phyloP scores from a whole-genome alignment of 2,329 filamentous ascomycete genomes.

The Aureobasidium namibiae region DNA sequence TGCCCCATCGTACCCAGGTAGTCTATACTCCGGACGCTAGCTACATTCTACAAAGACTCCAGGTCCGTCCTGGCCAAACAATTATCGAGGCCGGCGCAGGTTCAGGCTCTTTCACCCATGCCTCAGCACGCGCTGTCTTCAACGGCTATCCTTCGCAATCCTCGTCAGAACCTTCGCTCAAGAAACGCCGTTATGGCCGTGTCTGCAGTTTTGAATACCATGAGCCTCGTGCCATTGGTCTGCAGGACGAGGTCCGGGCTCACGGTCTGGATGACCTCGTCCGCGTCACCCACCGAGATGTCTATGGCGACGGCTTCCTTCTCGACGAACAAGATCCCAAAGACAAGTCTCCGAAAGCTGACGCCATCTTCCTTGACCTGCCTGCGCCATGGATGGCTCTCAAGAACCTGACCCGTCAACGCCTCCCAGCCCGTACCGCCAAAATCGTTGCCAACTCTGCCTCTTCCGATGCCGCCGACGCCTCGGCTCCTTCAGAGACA shows the following conservation, averaged over 20 bases:
- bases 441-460: constrained; percentile 8
- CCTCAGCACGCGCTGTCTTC: constrained; percentile 66
- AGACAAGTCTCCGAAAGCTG: constrained; percentile 46
- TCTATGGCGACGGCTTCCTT: constrained; percentile 67
- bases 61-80: constrained; percentile 61
- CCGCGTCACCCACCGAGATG: constrained; percentile 67
- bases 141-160: constrained; percentile 52
- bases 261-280: constrained; percentile 61
- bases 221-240: constrained; percentile 59
- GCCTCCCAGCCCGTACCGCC: constrained; percentile 7
- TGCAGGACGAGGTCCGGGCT: constrained; percentile 59
- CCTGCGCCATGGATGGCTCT: constrained; percentile 76
- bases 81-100: constrained; percentile 77
- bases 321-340: constrained; percentile 28
- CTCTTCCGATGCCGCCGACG: constrained; percentile 2
- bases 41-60: constrained; percentile 69
- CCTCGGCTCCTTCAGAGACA: not conserved
- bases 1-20: constrained; percentile 77
- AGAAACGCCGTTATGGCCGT: constrained; percentile 45
- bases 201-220: constrained; percentile 82
- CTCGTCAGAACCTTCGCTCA: constrained; percentile 15
- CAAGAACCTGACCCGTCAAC: constrained; percentile 59
- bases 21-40: constrained; percentile 84
- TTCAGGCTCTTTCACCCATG: constrained; percentile 78
- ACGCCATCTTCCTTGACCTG: constrained; percentile 69